Evolutionary conservation across 805 yeast species (phyloP), one percentile per base, ranked within the genome.

Genomic region (Zygotorulaspora chibaensis): DNA sequence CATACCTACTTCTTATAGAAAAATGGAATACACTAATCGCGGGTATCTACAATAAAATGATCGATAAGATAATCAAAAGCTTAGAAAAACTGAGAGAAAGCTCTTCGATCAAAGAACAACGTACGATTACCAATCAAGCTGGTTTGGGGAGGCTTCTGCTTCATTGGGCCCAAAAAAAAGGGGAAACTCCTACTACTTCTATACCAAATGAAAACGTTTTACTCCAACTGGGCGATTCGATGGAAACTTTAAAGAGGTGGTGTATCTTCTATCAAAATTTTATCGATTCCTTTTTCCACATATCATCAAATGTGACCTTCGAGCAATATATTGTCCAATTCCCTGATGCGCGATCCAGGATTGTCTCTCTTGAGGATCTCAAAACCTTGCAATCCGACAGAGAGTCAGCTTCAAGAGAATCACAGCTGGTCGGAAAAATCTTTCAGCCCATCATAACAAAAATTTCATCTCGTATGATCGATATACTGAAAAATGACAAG

Each of bases 191-290:
- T 55, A 15, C 34, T 52, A 13, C 41, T 55, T 13, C 34, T 51
- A 15, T 30, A 40, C 8, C 40, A 7, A 37, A 23, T 13, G 41
- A 42, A 7, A 16, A 16, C n/a, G 16, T 47, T 1, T 38, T 61
- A 10, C 35, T 40, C 8, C 27, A 36, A 4, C 31, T 61, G n/a
- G 42, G 52, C 7, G 42, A 50, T 3, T 38, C 51, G 1, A 34
- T 62, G 3, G 50, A 51, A 16, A 40, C 55, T 1, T 34, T 64
- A 25, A 59, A 59, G 31, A 55, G 56, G 26, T 53, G 66, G 29
- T 62, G 68, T 37, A 42, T 65, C 3, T 59, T 65, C n/a, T 79
- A 78, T 47, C 83, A 79, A 55, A 74, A 73, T 50, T 71, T 78
- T 34, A 50, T 75, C 4, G 70, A 68, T 20, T 62, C 58, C 8